Conservation (phyloP, 2,329 filamentous ascomycete genomes). For the Triangularia setosa region DNA sequence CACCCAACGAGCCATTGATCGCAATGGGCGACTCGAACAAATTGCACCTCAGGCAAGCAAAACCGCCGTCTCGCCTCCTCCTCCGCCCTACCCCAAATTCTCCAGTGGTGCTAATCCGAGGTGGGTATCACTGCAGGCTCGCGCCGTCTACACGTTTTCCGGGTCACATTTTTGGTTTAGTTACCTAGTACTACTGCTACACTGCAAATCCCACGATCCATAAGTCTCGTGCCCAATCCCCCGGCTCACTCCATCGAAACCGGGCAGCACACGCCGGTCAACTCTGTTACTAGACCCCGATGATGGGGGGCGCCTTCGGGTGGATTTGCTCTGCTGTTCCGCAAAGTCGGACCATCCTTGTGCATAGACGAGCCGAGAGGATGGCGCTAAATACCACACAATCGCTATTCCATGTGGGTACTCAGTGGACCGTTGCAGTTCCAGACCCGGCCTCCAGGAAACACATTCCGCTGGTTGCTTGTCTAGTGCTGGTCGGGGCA, state of each 20-base stretch:
- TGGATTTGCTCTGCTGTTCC: slow-evolving; percentile 7
- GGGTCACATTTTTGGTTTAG: slow-evolving; percentile 14
- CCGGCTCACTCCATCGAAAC: too few species aligned
- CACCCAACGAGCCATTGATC: neutral
- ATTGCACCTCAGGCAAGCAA: neutral
- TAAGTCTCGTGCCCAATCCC: neutral
- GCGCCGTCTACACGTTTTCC: slow-evolving; percentile 14
- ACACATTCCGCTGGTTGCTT: neutral
- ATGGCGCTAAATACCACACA: neutral
- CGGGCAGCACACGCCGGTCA: too few species aligned
- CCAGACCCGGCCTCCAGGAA: slow-evolving; percentile 2
- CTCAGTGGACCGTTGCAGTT: neutral
- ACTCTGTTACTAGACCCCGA: too few species aligned
- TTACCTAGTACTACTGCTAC: slow-evolving; percentile 2
- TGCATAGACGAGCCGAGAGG: slow-evolving; percentile 5
- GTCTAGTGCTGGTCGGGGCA: neutral
- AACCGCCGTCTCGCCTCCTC: neutral
- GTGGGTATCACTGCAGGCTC: slow-evolving; percentile 15
- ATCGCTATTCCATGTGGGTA: neutral
- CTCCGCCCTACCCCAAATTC: neutral
- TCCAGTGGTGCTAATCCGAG: slow-evolving; percentile 2
- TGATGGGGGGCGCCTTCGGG: neutral
- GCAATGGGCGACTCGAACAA: neutral
- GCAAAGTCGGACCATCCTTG: slow-evolving; percentile 9
- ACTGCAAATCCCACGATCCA: neutral